Conservation (phyloP, 1,284 basidiomycete genomes). For the Fistulinella staudtii region DNA sequence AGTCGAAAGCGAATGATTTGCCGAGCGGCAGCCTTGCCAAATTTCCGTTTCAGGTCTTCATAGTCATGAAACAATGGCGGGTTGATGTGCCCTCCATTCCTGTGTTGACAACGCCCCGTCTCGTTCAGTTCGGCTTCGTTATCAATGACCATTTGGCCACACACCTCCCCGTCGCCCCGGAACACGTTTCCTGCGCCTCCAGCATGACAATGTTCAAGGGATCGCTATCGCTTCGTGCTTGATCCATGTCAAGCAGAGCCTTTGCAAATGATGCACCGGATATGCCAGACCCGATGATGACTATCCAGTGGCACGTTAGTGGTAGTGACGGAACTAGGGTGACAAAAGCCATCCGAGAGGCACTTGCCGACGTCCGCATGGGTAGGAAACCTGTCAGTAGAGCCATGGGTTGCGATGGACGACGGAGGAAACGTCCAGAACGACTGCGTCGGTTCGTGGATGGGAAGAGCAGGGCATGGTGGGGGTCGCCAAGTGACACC, state of each 20-base stretch:
- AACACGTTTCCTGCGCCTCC: slow-evolving; percentile 48
- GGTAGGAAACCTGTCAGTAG: slow-evolving; percentile 30
- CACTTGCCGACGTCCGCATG: slow-evolving; percentile 39
- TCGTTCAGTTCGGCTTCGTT: neutral
- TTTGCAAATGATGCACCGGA: slow-evolving; percentile 45
- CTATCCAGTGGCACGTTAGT: slow-evolving; percentile 11
- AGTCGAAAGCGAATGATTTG: slow-evolving; percentile 58
- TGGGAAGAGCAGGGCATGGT: slow-evolving; percentile 35
- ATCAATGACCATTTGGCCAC: slow-evolving; percentile 9
- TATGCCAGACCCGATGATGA: slow-evolving; percentile 50
- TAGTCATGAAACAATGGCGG: slow-evolving; percentile 63
- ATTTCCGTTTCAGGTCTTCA: slow-evolving; percentile 40
- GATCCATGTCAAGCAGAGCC: slow-evolving; percentile 34
- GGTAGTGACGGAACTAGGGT: neutral
- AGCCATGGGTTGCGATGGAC: slow-evolving; percentile 30
- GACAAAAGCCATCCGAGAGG: neutral
- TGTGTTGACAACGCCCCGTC: slow-evolving; percentile 23
- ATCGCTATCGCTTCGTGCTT: slow-evolving; percentile 12
- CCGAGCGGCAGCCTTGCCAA: slow-evolving; percentile 47
- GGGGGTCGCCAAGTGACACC: neutral
- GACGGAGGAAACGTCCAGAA: slow-evolving; percentile 46
- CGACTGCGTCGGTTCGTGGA: slow-evolving; percentile 39
- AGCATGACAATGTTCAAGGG: slow-evolving; percentile 42
- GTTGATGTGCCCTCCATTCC: slow-evolving; percentile 71
- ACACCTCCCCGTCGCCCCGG: slow-evolving; percentile 49